Evolutionary conservation across 192 early-diverging fungal species (phyloP), one percentile per base, ranked within the genome.

Genomic region (Pilaira anomala): DNA sequence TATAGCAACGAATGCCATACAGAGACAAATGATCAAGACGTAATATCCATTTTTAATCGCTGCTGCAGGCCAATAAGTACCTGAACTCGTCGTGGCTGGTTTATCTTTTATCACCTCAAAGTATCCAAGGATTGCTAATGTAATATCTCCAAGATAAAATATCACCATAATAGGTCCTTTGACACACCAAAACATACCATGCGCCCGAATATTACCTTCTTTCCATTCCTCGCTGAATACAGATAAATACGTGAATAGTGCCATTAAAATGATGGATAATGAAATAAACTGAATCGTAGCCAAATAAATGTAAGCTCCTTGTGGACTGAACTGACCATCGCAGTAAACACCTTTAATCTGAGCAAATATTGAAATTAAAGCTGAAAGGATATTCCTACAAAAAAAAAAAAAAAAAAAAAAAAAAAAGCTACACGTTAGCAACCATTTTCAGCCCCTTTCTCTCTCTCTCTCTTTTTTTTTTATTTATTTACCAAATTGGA

Each of bases 141-240:
- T 22, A 16, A 75, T 42, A 56, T 66, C 68, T 5, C 68, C 73
- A 53, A 75, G 53, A 42, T 70, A 75, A 21, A 75, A 75, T 28
- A 75, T 70, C 3, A 66, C 59, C 73, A 70, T 70, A 18, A 75
- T 75, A 36, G 33, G 33, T 36, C 33, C 33, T 36, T 36, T 36
- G 7, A 36, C 33, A 36, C 33, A 36, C 33, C 33, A 36, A 16
- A 74, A 74, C 59, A 61, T 58, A n/a, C 56, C 68, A 26, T 75
- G 73, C 1, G 73, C 73, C 0, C 48, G 36, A 12, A 66, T 65
- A 3, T 25, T 19, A 18, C 58, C 73, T 13, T 36, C 19, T 48
- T 69, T 63, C 73, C 73, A 75, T 65, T 75, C 64, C 11, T 63
- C 52, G 28, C 49, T 8, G 24, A 59, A 75, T 3, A 75, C 51